These are phyloP conservation scores for Panicum virgatum DNA, from an alignment of 202 grass and related monocot species.

Conservation along the genomic window DNA sequence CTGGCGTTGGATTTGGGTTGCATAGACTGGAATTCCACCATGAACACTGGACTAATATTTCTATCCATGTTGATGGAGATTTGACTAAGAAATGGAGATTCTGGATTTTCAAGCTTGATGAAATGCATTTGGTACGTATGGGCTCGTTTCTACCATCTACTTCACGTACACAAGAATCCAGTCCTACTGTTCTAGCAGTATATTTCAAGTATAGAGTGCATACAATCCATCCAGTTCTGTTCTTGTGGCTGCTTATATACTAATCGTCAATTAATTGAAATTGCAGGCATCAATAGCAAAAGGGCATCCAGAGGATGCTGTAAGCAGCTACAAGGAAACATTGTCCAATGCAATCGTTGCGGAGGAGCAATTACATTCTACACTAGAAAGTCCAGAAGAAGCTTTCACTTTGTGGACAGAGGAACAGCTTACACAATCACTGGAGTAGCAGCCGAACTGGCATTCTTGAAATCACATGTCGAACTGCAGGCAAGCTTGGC, in stretches of 20 bases:
- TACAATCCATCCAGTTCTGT: not conserved
- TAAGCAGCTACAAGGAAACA: constrained; percentile 29
- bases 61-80: too few relatives aligned
- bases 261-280: constrained; percentile 17
- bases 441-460: not conserved
- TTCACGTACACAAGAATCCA: too few relatives aligned
- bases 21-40: too few relatives aligned
- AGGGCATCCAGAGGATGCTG: constrained; percentile 59
- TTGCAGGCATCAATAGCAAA: constrained; percentile 66
- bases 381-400: constrained; percentile 36
- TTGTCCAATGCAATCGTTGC: constrained; percentile 23
- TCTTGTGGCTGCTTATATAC: not conserved
- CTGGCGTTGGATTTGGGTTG: constrained; percentile 74
- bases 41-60: too few relatives aligned
- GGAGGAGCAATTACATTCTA: constrained; percentile 30
- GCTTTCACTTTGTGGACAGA: constrained; percentile 48
- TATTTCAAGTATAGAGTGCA: not conserved
- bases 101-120: too few relatives aligned
- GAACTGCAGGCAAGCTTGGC: not conserved
- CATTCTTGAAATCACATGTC: not conserved
- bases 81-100: too few relatives aligned
- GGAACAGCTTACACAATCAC: constrained; percentile 43
- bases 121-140: too few relatives aligned
- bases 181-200: not conserved
- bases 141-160: too few relatives aligned